Evolutionary conservation across 139 green algal species (phyloP), one percentile per base, ranked within the genome.

Genomic region (Tetradesmus obliquus): DNA sequence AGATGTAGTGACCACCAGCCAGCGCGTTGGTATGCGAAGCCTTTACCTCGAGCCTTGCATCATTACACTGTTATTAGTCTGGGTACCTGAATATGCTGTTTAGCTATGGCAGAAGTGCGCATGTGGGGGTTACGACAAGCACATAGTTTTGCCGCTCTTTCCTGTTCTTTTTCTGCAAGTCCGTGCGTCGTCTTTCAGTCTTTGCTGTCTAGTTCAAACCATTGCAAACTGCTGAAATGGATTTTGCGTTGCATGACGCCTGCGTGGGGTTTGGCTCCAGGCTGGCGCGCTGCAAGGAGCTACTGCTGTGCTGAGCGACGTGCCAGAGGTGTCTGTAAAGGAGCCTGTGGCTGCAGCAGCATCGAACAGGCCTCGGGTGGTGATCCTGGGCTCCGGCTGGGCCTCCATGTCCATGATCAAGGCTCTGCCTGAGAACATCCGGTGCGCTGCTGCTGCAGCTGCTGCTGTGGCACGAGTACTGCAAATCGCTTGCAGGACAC

Each of bases 331-430:
- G 66, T 19, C 66, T 5, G 12, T 76, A 17, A 24, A n/a, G 66
- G 66, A 17, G 17, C 53, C 22, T 22, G 9, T 22, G 22, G 82
- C 22, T 45, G 82, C 82, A 66, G 15, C 82, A 66, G 54, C 71
- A 9, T 60, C 54, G 3, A 55, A 15, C 2, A 71, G 82, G 53
- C 57, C 53, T 15, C 54, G 82, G n/a, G 66, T 99, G 2, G 96
- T 99, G 53, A 93, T 99, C 9, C 94, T 99, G 66, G 98, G 97
- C 57, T 96, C 94, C 7, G 98, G 98, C 8, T 99, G 98, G 98
- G 98, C 95, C 3, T 94, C 95, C 0, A 96, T 98, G 86, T 94
- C 66, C 10, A 55, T 91, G 13, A 91, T 84, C 87, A 84, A 84
- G 71, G 87, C 69, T 3, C 66, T 84, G 72, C 72, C 54, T 55